Conservation (phyloP, 2,329 filamentous ascomycete species). For the Penicillium sp. region DNA sequence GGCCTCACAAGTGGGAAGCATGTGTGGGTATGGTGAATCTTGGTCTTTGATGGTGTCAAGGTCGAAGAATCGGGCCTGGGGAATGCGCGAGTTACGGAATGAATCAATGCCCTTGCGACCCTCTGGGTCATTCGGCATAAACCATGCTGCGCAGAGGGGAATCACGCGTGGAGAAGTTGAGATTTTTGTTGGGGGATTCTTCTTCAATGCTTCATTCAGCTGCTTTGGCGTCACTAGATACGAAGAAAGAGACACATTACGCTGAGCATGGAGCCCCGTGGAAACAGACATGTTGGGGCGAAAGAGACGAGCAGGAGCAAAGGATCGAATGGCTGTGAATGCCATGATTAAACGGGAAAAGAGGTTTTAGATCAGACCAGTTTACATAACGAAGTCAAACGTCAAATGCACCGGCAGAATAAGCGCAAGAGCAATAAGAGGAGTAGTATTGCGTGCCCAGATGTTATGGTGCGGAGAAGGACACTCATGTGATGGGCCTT, state of each 20-base stretch:
- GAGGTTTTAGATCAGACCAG: slow-evolving; percentile 2
- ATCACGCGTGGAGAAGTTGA: slow-evolving; percentile 80
- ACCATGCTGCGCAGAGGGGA: slow-evolving; percentile 91
- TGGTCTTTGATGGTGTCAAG: slow-evolving; percentile 88
- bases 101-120: slow-evolving; percentile 74
- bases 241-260: slow-evolving; percentile 62
- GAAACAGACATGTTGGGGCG: slow-evolving; percentile 29
- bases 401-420: neutral
- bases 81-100: slow-evolving; percentile 81
- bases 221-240: slow-evolving; percentile 86
- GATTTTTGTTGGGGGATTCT: slow-evolving; percentile 75
- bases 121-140: slow-evolving; percentile 80
- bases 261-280: slow-evolving; percentile 35
- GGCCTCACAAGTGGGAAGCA: slow-evolving; percentile 78
- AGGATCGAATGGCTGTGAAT: slow-evolving; percentile 35
- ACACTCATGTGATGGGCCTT: slow-evolving; percentile 15
- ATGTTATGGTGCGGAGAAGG: slow-evolving; percentile 21
- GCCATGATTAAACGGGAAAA: slow-evolving; percentile 32
- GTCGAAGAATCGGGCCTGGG: slow-evolving; percentile 91
- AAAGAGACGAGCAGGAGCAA: slow-evolving; percentile 26
- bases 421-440: slow-evolving; percentile 8
- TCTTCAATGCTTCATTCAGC: slow-evolving; percentile 75
- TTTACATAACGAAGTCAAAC: slow-evolving; percentile 30
- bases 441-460: slow-evolving; percentile 4
- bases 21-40: slow-evolving; percentile 88